Evolutionary conservation across 1,284 basidiomycete species (phyloP), one percentile per base, ranked within the genome.

Genomic region (Baeospora myosura): DNA sequence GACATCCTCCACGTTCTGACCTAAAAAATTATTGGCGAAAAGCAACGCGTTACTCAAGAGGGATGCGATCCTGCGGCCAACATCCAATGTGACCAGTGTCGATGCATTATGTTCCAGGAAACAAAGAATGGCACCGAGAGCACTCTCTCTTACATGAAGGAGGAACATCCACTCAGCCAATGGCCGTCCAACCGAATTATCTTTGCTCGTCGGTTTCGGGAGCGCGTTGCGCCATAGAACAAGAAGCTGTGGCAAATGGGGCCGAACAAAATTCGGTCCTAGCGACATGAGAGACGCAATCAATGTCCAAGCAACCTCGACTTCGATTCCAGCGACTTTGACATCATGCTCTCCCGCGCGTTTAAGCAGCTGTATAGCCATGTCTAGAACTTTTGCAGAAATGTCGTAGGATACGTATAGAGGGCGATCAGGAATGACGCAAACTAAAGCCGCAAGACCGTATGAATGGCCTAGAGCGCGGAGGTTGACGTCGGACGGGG

Each of bases 141-240:
- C 91, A 52, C 83, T 87, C 62, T 97, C 93, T 21, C 95, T 76
- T 5, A 98, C 88, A 48, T 91, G 84, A 4, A 98, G 66, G 5
- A 99, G 68, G 65, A 98, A 98, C 41, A 75, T 74, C 93, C 94
- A 98, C 55, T 98, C 96, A 0, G 74, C 68, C 16, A 78, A 68
- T 24, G 79, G 79, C 16, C 91, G 72, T 12, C 81, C 78, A 0
- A 76, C 71, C 1, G 69, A 63, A 0, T 75, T 70, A 53, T 97
- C 95, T 61, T 95, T 95, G 52, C 74, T 85, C 0, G 90, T 90
- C 0, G 91, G 87, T 62, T 98, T 98, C 1, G 95, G 92, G 0
- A 98, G 71, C 2, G 96, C 93, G 53, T 98, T 98, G 25, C 95
- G 73, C 96, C 96, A 98, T 1, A 98, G 75, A 0, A 95, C 88